phyloP scores from a whole-genome alignment of 2,329 filamentous ascomycete species.

The Aspergillus bombycis region DNA sequence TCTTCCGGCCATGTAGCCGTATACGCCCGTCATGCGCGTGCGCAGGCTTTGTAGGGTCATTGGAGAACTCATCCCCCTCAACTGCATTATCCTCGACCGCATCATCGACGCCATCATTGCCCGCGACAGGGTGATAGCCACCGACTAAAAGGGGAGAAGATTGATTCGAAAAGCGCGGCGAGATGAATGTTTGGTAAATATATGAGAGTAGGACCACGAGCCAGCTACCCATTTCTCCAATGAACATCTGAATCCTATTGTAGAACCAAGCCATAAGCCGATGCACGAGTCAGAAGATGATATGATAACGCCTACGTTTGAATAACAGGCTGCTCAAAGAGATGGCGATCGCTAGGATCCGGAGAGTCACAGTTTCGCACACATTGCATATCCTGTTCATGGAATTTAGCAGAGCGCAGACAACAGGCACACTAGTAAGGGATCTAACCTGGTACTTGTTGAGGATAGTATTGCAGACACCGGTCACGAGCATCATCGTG shows the following conservation, averaged over 20 bases:
- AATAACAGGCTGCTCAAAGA: slow-evolving; percentile 93
- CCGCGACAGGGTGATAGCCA: slow-evolving; percentile 69
- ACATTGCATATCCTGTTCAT: slow-evolving; percentile 85
- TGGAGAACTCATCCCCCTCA: slow-evolving; percentile 48
- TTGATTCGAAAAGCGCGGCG: slow-evolving; percentile 41
- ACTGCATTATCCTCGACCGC: slow-evolving; percentile 50
- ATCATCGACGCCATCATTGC: slow-evolving; percentile 51
- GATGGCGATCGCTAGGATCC: slow-evolving; percentile 65
- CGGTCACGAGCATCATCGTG: slow-evolving; percentile 94
- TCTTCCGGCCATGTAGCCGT: slow-evolving; percentile 68
- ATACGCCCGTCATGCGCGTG: slow-evolving; percentile 59
- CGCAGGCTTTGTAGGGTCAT: slow-evolving; percentile 56
- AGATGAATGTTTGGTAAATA: slow-evolving; percentile 63
- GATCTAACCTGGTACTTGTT: slow-evolving; percentile 86
- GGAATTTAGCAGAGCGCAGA: not conserved
- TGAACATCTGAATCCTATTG: slow-evolving; percentile 82
- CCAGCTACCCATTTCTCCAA: slow-evolving; percentile 96
- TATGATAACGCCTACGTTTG: slow-evolving; percentile 64
- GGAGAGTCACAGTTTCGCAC: slow-evolving; percentile 81
- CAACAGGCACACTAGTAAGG: not conserved
- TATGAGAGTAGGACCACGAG: slow-evolving; percentile 75
- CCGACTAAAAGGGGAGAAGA: slow-evolving; percentile 47
- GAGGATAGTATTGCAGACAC: slow-evolving; percentile 93
- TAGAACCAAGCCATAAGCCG: not conserved
- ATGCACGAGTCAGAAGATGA: not conserved